Conservation (phyloP, 1,284 basidiomycete species). For the Sutorius eximius region DNA sequence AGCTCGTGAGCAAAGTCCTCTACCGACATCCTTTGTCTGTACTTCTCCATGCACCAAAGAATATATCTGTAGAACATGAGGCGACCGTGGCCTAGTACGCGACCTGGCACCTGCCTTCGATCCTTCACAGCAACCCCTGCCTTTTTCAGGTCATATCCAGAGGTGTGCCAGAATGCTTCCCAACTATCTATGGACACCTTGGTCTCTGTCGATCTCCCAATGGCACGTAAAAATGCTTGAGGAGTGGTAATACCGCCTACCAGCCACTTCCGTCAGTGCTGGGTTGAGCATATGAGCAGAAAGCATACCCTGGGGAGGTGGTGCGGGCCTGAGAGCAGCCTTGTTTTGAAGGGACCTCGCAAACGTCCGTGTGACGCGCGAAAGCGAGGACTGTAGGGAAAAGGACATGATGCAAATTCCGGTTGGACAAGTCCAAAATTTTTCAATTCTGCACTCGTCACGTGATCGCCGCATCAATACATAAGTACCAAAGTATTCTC, state of each 20-base stretch:
- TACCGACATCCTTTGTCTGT: constrained; percentile 55
- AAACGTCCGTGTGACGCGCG: constrained; percentile 18
- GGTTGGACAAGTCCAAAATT: not conserved
- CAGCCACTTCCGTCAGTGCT: constrained; percentile 12
- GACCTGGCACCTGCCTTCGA: constrained; percentile 47
- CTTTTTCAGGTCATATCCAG: constrained; percentile 59
- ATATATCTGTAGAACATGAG: constrained; percentile 56
- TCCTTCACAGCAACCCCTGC: constrained; percentile 66
- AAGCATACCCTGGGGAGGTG: constrained; percentile 24
- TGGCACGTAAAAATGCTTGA: constrained; percentile 66
- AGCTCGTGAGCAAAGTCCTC: constrained; percentile 62
- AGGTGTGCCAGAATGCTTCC: constrained; percentile 66
- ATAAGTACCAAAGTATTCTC: not conserved
- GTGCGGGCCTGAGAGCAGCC: constrained; percentile 36
- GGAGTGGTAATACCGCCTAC: constrained; percentile 49
- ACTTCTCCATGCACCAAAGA: constrained; percentile 82
- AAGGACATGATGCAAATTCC: constrained; percentile 20
- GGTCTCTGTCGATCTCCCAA: constrained; percentile 64
- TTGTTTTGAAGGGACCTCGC: constrained; percentile 43
- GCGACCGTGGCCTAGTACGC: not conserved
- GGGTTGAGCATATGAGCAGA: not conserved
- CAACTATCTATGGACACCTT: constrained; percentile 62
- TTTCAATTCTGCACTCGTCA: constrained; percentile 10
- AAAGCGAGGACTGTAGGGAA: constrained; percentile 21
- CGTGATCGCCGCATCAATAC: constrained; percentile 16